Conservation (phyloP, 208 protist species). For the Phytomonas francai region DNA sequence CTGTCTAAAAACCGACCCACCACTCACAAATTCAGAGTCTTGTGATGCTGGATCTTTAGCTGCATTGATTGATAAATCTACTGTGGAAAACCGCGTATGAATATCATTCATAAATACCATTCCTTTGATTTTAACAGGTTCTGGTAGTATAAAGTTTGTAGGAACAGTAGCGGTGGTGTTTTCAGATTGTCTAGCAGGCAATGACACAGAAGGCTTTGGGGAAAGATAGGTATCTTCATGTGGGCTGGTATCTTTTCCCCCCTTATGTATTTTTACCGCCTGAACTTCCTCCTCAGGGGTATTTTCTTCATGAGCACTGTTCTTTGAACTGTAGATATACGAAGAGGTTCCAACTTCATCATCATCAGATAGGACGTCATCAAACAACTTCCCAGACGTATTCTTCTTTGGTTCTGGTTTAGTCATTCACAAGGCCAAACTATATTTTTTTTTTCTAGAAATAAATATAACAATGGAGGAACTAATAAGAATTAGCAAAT, state of each 20-base stretch:
- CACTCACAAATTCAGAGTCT: background rate
- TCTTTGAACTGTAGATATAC: background rate
- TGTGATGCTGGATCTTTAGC: background rate
- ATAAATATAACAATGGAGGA: background rate
- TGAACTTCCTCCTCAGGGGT: background rate
- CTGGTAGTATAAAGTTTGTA: background rate
- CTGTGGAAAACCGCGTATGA: background rate
- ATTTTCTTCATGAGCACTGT: background rate
- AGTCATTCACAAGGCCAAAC: background rate
- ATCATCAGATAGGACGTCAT: slow-evolving; percentile 26
- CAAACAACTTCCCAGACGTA: slow-evolving; percentile 30
- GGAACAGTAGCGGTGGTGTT: background rate
- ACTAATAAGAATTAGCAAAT: background rate
- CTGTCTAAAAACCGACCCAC: background rate
- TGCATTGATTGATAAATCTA: background rate
- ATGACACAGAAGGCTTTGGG: background rate
- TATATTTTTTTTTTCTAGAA: background rate
- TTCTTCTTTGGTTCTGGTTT: slow-evolving; percentile 4
- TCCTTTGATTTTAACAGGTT: background rate
- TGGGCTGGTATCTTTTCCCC: background rate
- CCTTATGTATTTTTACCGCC: background rate
- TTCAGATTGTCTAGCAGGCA: background rate
- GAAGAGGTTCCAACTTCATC: slow-evolving; percentile 10
- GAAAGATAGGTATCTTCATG: background rate
- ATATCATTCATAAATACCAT: background rate